A percentile compares a stretch with the other conserved stretches of the same genome.
phyloP scores from a whole-genome alignment of 306 rosid genomes.

The Geum urbanum region DNA sequence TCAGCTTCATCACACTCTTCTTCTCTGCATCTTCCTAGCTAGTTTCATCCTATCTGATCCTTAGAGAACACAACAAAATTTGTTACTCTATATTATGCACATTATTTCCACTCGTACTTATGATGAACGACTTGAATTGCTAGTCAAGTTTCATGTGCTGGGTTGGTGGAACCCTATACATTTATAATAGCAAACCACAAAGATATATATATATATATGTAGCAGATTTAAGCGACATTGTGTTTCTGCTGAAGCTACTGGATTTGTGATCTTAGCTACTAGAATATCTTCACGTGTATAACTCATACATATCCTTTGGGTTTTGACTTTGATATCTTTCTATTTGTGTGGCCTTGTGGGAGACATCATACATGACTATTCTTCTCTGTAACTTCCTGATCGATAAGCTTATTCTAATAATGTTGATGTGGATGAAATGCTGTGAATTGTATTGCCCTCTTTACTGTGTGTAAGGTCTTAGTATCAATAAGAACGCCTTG shows the following conservation, averaged over 20 bases:
- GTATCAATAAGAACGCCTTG: no score
- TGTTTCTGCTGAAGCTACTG: neutral
- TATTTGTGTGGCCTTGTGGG: neutral
- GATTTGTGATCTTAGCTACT: neutral
- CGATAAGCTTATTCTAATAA: neutral
- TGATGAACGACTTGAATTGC: neutral
- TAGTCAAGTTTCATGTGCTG: neutral
- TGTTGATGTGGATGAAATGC: neutral
- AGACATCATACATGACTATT: neutral
- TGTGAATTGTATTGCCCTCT: no score
- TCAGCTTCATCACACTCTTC: no score
- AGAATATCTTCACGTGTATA: conserved; percentile 3
- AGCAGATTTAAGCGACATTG: neutral
- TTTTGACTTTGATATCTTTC: neutral
- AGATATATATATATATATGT: no score
- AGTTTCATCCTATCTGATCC: no score
- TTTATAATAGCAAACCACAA: neutral
- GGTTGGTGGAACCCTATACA: neutral
- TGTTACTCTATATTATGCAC: neutral
- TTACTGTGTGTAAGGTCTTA: no score
- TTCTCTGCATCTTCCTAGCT: neutral
- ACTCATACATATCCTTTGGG: neutral
- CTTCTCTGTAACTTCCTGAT: neutral
- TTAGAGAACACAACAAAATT: neutral
- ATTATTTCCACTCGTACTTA: neutral